Evolutionary conservation across 805 yeast species (phyloP).

Genomic region (Torulaspora franciscae): DNA sequence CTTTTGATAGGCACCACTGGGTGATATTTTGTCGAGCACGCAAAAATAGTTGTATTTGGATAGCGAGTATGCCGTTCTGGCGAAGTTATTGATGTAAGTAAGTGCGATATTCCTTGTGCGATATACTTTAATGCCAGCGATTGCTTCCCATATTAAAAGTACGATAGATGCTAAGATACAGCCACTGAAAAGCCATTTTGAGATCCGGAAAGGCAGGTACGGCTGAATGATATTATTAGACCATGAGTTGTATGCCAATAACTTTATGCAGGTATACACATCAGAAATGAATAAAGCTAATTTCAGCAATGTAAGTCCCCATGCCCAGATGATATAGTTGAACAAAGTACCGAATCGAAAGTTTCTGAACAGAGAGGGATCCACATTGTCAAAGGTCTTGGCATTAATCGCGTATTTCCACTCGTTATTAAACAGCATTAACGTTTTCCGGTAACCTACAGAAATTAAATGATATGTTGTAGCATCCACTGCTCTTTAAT

Average conservation of each 20-base stretch:
- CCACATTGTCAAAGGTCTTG: conserved; percentile 28
- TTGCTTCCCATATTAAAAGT: conserved; percentile 51
- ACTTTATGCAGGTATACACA: conserved; percentile 69
- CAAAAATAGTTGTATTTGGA: conserved; percentile 63
- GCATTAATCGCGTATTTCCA: conserved; percentile 28
- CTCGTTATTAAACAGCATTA: conserved; percentile 23
- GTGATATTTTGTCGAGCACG: conserved; percentile 64
- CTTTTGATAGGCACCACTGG: conserved; percentile 60
- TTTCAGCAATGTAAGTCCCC: conserved; percentile 43
- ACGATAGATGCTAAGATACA: conserved; percentile 71
- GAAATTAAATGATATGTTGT: neutral
- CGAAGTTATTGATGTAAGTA: conserved; percentile 62
- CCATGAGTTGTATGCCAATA: conserved; percentile 71
- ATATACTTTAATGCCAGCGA: conserved; percentile 54
- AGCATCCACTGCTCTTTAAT: neutral
- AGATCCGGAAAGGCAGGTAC: conserved; percentile 45
- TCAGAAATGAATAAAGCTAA: conserved; percentile 60
- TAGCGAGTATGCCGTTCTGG: conserved; percentile 54
- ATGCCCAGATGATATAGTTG: conserved; percentile 20
- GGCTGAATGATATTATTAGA: conserved; percentile 48
- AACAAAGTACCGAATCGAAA: conserved; percentile 21
- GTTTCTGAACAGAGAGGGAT: conserved; percentile 23
- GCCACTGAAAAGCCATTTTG: conserved; percentile 70
- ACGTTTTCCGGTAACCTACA: neutral
- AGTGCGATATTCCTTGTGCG: conserved; percentile 60